Conservation (phyloP, 495 filamentous ascomycete species). For the Hypoxylon fragiforme region DNA sequence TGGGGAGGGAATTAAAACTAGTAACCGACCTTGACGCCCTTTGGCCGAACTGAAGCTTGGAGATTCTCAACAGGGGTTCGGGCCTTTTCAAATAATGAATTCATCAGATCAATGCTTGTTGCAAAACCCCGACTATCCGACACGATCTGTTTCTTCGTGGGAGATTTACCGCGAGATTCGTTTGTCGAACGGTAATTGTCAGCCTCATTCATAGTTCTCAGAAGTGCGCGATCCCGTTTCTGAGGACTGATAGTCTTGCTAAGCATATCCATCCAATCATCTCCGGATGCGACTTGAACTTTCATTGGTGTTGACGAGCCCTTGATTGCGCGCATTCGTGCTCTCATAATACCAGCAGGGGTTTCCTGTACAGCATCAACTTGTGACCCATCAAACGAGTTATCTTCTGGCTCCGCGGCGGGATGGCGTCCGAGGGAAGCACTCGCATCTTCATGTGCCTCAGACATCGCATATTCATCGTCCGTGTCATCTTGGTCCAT, state of each 20-base stretch:
- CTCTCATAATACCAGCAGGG: constrained; percentile 57
- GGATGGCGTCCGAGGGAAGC: constrained; percentile 67
- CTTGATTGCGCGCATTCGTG: constrained; percentile 58
- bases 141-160: constrained; percentile 39
- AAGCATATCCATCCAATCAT: constrained; percentile 88
- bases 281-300: constrained; percentile 57
- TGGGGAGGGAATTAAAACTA: constrained; percentile 38
- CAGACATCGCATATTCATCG: constrained; percentile 70
- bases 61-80: constrained; percentile 48
- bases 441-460: constrained; percentile 78
- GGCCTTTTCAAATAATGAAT: constrained; percentile 76
- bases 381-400: constrained; percentile 43
- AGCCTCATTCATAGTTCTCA: constrained; percentile 54
- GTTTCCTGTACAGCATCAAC: constrained; percentile 45
- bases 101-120: constrained; percentile 88
- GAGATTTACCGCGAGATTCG: constrained; percentile 38
- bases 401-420: constrained; percentile 65
- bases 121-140: constrained; percentile 63
- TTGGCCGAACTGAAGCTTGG: constrained; percentile 44
- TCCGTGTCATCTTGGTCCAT: constrained; percentile 66
- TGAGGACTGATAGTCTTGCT: constrained; percentile 89
- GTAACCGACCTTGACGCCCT: constrained; percentile 55
- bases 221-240: constrained; percentile 72
- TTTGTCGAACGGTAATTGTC: constrained; percentile 23
- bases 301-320: constrained; percentile 62